Base-by-base conservation (phyloP, 2,329 filamentous ascomycete genomes). In the Aspergillus sp. region DNA sequence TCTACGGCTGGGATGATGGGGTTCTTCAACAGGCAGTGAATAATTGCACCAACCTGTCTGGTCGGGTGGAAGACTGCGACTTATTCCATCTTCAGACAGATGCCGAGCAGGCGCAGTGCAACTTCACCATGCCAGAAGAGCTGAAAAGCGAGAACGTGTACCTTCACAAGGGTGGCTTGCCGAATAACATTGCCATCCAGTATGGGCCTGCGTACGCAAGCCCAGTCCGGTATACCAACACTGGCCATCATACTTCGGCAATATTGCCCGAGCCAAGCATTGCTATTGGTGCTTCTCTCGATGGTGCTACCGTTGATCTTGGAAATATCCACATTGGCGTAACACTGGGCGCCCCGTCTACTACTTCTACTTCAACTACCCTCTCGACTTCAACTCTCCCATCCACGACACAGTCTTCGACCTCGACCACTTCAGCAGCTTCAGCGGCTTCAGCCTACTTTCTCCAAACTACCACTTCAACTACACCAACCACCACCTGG, bases 1-100 rank as follows among this genome's bases (percentile, higher is more conserved):
- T 92, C 69, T 88, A 84, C 71, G 91, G 90, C 27, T 96, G 91
- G 91, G 84, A 92, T 2, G 70, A 78, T 8, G 78, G 81, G 3
- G 87, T 91, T 75, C 83, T 95, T 38, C 86, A 92, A 74, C 54
- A 83, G 5, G 91, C 91, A n/a, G 81, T 93, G 63, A 75, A 92
- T 50, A 84, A 81, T 7, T 96, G 93, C 83, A 94, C 88, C 54
- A 90, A 87, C 75, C 71, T 70, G 0, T 87, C 86, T 8, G 93
- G 93, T 36, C 70, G 80, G 44, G 86, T 96, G 49, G 70, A 82
- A 47, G 91, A 93, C 74, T 97, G 93, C 23, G 5, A 25, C 23
- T 25, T 25, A 30, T 96, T 97, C 77, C 79, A 82, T 55, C 80
- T 96, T 58, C 87, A 93, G 73, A 76, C 76, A 55, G 81, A 86